phyloP scores from a whole-genome alignment of 805 yeast species.

The Ogataea zsoltii region DNA sequence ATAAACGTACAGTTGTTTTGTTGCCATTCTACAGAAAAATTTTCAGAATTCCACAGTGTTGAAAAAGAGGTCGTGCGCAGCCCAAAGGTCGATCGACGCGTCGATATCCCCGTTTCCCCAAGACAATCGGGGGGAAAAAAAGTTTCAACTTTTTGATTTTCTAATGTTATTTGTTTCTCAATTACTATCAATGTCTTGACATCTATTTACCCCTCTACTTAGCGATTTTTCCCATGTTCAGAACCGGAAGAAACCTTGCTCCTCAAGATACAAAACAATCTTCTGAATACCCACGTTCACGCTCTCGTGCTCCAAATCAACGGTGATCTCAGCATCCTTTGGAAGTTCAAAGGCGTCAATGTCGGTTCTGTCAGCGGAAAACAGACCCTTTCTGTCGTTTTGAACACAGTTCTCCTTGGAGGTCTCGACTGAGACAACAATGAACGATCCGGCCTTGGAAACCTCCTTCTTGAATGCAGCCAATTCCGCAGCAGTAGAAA shows the following conservation, averaged over 20 bases:
- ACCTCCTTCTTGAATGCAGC: constrained; percentile 43
- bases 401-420: constrained; percentile 45
- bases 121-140: too few species aligned
- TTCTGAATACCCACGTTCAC: constrained; percentile 73
- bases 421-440: constrained; percentile 52
- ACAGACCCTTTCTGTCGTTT: constrained; percentile 53
- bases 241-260: constrained; percentile 76
- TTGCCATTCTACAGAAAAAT: constrained; percentile 6
- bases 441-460: constrained; percentile 51
- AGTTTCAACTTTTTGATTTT: too few species aligned
- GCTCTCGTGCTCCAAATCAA: constrained; percentile 53
- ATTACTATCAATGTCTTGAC: too few species aligned
- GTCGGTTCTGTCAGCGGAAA: constrained; percentile 45
- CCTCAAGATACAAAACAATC: constrained; percentile 70
- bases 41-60: constrained; percentile 2
- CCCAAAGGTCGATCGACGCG: constrained; percentile 16
- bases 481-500: constrained; percentile 46
- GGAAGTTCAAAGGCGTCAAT: constrained; percentile 50
- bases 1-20: background rate
- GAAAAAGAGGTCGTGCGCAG: background rate
- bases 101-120: too few species aligned
- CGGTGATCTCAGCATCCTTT: constrained; percentile 55
- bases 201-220: too few species aligned
- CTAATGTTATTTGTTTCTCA: too few species aligned
- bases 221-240: constrained; percentile 15